Conservation (phyloP, 116 monocot genomes). For the Posidonia oceanica region DNA sequence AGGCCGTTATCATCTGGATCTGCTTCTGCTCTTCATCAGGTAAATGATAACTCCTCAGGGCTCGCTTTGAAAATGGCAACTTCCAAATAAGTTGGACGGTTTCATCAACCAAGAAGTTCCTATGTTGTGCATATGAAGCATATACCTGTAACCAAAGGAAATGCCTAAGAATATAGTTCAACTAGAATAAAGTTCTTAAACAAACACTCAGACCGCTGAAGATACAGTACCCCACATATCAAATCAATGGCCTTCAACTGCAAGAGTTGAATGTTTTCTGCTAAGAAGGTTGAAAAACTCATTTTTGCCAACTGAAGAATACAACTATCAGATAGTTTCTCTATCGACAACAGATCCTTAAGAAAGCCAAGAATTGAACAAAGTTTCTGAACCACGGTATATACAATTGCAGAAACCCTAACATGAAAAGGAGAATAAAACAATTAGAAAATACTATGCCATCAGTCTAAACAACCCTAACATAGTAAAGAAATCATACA, state of each 20-base stretch:
- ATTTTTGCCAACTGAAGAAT: constrained; percentile 87
- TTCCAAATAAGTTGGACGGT: constrained; percentile 80
- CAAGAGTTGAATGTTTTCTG: constrained; percentile 88
- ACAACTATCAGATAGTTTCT: constrained; percentile 84
- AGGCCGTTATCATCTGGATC: constrained; percentile 96
- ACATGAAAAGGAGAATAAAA: constrained; percentile 14
- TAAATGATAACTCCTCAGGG: constrained; percentile 75
- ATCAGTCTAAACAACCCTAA: neutral
- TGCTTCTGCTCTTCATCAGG: constrained; percentile 97
- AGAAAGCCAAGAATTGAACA: constrained; percentile 78
- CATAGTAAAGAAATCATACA: constrained; percentile 8
- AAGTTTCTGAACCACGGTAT: constrained; percentile 73
- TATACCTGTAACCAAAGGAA: constrained; percentile 42
- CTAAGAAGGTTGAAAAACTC: constrained; percentile 85
- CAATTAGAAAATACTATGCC: neutral
- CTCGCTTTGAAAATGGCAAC: constrained; percentile 74
- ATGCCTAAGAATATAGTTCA: neutral
- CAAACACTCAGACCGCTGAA: neutral
- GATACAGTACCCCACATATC: constrained; percentile 44
- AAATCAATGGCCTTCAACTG: constrained; percentile 90
- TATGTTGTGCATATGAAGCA: constrained; percentile 77
- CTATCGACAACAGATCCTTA: constrained; percentile 69
- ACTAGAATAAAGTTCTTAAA: neutral
- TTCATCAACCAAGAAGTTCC: constrained; percentile 86
- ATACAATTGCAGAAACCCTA: constrained; percentile 63